Base-by-base conservation (phyloP, 352 stramenopile species). In the Blastocystis sp. region DNA sequence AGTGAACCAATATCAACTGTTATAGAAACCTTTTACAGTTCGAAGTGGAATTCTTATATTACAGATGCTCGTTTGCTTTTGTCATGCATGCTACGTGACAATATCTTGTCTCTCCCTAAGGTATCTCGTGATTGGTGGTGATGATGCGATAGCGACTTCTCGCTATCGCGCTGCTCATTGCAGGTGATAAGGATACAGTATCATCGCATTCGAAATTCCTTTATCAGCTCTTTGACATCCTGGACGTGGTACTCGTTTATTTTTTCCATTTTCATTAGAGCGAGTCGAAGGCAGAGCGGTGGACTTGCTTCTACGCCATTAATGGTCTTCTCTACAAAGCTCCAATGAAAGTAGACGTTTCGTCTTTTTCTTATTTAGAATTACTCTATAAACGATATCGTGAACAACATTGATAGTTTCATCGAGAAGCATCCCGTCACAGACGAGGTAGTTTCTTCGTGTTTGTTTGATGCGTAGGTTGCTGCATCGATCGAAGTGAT, bases 61-160 rank as follows among this genome's bases (percentile, higher is more conserved):
- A 18, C 64, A 8, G 39, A 80, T n/a, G 53, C 20, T 26, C 70
- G 50, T 64, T 63, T 80, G 13, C 39, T 80, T 50, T 63, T 80
- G 23, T 64, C 50, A 15, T 80, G 41, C 55, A 41, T 80, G 53
- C 45, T 80, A 45, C 39, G 70, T 41, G 70, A 80, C n/a, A 80
- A 80, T 80, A 8, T 80, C 13, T 18, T 80, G 5, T 11, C 70
- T 18, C 50, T 80, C 5, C 70, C 70, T n/a, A 80, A 61, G n/a
- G 70, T 80, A n/a, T 18, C 45, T 29, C 45, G n/a, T 26, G n/a
- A 64, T 26, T 34, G 3, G 45, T 26, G 13, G 11, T 26, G 0
- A 15, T 11, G 62, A 26, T 26, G 20, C 7, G n/a, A 1, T 80
- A 80, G 70, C 70, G 70, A 45, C 43, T 80, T 20, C 34, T 80